Base-by-base conservation (phyloP, 2,329 filamentous ascomycete species). In the Fusarium denticulatum region DNA sequence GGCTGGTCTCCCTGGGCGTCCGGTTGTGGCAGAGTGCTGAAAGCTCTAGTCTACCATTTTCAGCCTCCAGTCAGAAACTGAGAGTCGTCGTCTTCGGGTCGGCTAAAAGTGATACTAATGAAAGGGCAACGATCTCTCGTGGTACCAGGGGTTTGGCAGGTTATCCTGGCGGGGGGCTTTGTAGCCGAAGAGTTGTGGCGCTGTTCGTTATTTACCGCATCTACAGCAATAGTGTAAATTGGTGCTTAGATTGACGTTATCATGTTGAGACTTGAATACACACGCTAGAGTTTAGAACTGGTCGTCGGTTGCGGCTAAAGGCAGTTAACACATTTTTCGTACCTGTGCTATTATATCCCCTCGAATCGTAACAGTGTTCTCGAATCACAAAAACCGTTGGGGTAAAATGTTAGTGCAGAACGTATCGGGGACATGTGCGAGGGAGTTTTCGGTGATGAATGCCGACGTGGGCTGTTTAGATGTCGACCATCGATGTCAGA, bases 131-230 rank as follows among this genome's bases (percentile, higher is more conserved):
- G 10, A 52, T 49, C 61, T 59, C 65, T 71, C 50, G 49, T 42
- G 56, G 68, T 50, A 71, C 53, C 52, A 42, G 26, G 36, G 36
- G 18, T 11, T 40, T 37, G 39, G 24, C 40, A 47, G 16, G 40
- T 57, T 39, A 39, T 40, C 62, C 50, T 60, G 43, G 30, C 67
- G 47, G 53, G 64, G 67, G 42, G 40, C 58, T 64, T 64, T 46
- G 55, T 37, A 56, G 45, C 68, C 68, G 46, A 72, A 60, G 61
- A 55, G 69, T 63, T 70, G 67, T 75, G 69, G 74, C 69, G 72
- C 61, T 64, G 66, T 59, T 72, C 50, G 63, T 64, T 62, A 49
- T 68, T 49, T 69, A 56, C 65, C 56, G 49, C 37, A 52, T 42
- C 36, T 59, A 53, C 42, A 49, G 14, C n/a, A 42, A 30, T 28